Evolutionary conservation across 2,329 filamentous ascomycete genomes (phyloP).

Genomic region (Verticillium nubilum): DNA sequence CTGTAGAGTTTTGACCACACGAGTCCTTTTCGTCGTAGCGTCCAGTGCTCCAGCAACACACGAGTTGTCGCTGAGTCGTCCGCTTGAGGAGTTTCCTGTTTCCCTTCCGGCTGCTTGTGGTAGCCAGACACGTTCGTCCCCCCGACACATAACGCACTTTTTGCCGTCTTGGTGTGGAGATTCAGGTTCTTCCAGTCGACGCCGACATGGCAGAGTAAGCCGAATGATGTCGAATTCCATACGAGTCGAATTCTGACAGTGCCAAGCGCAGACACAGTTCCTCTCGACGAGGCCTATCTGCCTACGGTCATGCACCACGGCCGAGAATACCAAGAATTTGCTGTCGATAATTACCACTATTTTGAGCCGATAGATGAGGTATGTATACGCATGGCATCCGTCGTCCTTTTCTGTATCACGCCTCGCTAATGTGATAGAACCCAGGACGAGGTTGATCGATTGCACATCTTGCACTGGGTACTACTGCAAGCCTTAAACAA

Average conservation of each 20-base stretch:
- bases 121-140: neutral
- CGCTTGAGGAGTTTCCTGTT: neutral
- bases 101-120: neutral
- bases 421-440: conserved; percentile 2
- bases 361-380: conserved; percentile 70
- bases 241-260: conserved; percentile 15
- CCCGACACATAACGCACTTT: neutral
- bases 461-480: conserved; percentile 58
- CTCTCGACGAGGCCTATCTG: conserved; percentile 52
- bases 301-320: conserved; percentile 56
- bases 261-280: conserved; percentile 42
- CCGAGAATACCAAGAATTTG: conserved; percentile 62
- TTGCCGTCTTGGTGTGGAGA: neutral
- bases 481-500: conserved; percentile 61
- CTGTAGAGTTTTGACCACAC: neutral
- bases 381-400: conserved; percentile 16
- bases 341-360: conserved; percentile 59
- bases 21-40: neutral
- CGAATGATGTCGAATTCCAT: neutral
- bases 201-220: conserved; percentile 11
- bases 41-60: neutral
- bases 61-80: neutral
- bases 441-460: conserved; percentile 63
- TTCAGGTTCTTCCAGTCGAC: neutral
- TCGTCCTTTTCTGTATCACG: conserved; percentile 6